These are phyloP conservation scores for Prunella vulgaris DNA, from an alignment of 257 asterid genomes.

Conservation along the genomic window DNA sequence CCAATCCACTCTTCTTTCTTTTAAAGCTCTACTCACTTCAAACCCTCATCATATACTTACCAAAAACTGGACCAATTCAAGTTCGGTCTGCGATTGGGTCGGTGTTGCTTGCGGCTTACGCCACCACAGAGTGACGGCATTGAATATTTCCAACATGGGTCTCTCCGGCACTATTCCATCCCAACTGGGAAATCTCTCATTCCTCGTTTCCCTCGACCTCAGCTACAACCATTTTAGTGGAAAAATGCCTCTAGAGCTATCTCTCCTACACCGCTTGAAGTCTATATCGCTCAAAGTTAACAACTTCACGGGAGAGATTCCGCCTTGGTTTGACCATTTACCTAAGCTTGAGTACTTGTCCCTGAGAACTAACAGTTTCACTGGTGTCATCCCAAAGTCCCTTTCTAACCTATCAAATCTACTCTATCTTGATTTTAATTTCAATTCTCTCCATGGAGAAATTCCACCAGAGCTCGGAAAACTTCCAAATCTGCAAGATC, in stretches of 20 bases:
- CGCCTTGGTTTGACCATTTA: background rate
- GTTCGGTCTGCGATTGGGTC: background rate
- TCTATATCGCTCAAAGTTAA: background rate
- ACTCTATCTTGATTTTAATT: background rate
- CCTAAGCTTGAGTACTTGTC: background rate
- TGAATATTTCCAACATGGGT: conserved; percentile 4
- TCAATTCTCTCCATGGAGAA: background rate
- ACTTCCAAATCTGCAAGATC: background rate
- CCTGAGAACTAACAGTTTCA: background rate
- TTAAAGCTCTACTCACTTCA: conserved; percentile 1
- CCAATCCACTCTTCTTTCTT: conserved; percentile 15
- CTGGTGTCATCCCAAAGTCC: background rate
- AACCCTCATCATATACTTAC: conserved; percentile 3
- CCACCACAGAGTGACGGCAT: conserved; percentile 3
- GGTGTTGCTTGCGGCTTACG: too few relatives aligned
- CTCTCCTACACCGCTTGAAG: background rate
- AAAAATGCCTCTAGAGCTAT: background rate
- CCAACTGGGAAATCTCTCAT: background rate
- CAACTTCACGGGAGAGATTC: background rate
- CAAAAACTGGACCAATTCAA: conserved; percentile 16
- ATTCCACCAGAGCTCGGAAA: background rate
- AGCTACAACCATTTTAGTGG: background rate
- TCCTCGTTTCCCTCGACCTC: background rate
- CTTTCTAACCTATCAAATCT: background rate
- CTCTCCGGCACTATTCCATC: background rate